Conservation (phyloP, 1,284 basidiomycete species). For the Irpex rosettiformis region DNA sequence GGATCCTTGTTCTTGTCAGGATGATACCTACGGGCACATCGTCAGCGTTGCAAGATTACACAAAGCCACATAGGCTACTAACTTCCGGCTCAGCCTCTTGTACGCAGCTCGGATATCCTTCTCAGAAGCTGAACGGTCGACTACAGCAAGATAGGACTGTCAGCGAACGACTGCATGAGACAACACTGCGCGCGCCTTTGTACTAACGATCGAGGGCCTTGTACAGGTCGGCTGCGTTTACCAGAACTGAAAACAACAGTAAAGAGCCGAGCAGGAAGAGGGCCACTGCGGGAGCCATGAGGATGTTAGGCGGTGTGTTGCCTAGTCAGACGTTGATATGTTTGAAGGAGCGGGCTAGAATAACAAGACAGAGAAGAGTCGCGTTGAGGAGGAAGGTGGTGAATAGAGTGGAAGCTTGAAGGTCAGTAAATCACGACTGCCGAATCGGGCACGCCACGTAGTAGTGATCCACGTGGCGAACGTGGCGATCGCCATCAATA, state of each 20-base stretch:
- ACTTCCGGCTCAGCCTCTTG: slow-evolving; percentile 85
- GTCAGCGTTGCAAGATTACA: no score
- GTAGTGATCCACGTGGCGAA: slow-evolving; percentile 2
- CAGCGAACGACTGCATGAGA: slow-evolving; percentile 25
- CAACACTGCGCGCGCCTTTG: slow-evolving; percentile 29
- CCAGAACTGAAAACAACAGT: slow-evolving; percentile 44
- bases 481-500: not conserved
- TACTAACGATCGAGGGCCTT: slow-evolving; percentile 71
- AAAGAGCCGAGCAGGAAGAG: slow-evolving; percentile 32
- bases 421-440: not conserved
- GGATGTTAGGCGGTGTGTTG: slow-evolving; percentile 9
- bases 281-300: slow-evolving; percentile 20
- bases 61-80: not conserved
- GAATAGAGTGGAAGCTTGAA: not conserved
- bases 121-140: slow-evolving; percentile 77
- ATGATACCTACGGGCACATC: slow-evolving; percentile 43
- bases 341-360: not conserved
- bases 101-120: slow-evolving; percentile 90
- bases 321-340: not conserved
- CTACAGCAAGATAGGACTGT: slow-evolving; percentile 36
- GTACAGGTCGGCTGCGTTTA: slow-evolving; percentile 68
- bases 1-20: slow-evolving; percentile 92
- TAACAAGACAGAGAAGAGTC: not conserved
- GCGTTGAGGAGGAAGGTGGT: not conserved
- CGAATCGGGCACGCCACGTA: slow-evolving; percentile 5